Conservation (phyloP, 139 green algal genomes). For the Chlamydomonas incerta region DNA sequence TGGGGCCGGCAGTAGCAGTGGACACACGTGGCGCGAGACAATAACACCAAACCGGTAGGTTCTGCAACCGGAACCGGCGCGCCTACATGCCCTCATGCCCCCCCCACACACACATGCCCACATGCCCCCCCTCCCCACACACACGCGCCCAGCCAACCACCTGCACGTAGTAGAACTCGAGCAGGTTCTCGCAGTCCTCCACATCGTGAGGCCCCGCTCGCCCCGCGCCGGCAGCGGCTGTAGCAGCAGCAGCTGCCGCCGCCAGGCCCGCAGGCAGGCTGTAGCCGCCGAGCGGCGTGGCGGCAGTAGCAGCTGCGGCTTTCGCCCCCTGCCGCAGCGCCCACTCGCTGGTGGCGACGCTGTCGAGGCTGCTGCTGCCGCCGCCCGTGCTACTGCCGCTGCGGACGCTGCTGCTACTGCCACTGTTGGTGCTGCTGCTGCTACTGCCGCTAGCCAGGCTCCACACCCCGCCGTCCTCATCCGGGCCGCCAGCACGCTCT, state of each 20-base stretch:
- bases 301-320: not conserved
- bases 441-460: no score
- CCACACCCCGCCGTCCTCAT: no score
- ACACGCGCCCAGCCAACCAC: not conserved
- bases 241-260: not conserved
- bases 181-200: conserved; percentile 49
- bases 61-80: no score
- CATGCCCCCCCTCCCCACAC: not conserved
- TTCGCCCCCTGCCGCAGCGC: not conserved
- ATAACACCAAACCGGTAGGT: no score
- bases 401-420: not conserved
- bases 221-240: not conserved
- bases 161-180: conserved; percentile 69
- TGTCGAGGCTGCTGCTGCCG: not conserved
- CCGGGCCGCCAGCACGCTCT: no score
- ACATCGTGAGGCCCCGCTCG: conserved; percentile 17
- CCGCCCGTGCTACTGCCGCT: not conserved
- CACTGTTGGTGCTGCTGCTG: not conserved
- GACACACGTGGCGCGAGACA: no score
- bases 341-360: not conserved
- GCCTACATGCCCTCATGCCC: no score
- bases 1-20: no score
- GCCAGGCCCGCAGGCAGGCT: not conserved
- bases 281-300: no score
- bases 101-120: no score